Conservation (phyloP, 495 filamentous ascomycete species). For the Neurospora tetrasperma region DNA sequence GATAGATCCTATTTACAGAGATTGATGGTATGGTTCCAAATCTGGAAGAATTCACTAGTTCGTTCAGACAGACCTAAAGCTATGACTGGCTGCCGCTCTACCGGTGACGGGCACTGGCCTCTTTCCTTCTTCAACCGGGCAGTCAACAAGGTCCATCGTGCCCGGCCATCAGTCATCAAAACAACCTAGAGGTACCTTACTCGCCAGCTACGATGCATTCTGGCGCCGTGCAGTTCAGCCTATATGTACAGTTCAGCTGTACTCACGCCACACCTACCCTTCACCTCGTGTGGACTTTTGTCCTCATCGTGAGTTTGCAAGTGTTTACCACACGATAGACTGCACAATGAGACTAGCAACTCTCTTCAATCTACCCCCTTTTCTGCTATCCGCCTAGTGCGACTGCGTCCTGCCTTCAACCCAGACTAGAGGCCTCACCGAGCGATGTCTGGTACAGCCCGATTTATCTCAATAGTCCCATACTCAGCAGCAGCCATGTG, state of each 20-base stretch:
- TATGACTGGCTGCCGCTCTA: neutral
- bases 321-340: neutral
- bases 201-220: neutral
- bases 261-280: neutral
- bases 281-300: neutral
- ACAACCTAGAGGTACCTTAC: neutral
- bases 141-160: neutral
- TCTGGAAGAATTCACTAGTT: neutral
- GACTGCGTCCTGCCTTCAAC: neutral
- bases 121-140: neutral
- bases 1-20: too few relatives aligned
- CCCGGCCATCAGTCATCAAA: neutral
- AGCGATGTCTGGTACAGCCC: neutral
- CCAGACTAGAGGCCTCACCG: neutral
- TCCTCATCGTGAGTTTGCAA: neutral
- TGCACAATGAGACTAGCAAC: neutral
- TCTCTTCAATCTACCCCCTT: too few relatives aligned
- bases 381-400: too few relatives aligned
- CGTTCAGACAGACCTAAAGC: neutral
- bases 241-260: neutral
- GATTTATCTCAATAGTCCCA: neutral
- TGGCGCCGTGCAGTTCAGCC: neutral
- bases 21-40: neutral
- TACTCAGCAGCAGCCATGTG: neutral
- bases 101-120: neutral